A percentile compares a stretch with the other conserved stretches of the same genome.
These are phyloP conservation scores for Melastoma malabathricum DNA, from an alignment of 345 rosid species.

Conservation along the genomic window DNA sequence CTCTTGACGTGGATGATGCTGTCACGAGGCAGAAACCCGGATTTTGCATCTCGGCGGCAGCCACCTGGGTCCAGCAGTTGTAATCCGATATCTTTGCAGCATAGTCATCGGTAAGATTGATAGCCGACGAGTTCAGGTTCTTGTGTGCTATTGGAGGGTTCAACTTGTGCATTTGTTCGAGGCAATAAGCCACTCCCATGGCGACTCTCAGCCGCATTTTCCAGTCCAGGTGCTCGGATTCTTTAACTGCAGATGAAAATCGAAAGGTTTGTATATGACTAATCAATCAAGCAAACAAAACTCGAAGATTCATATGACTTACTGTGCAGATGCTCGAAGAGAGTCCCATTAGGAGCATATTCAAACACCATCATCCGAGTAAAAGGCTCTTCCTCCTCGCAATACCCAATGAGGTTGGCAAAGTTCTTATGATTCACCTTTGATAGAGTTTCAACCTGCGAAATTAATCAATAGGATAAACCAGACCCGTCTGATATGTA, in stretches of 20 bases:
- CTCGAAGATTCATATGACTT: conserved; percentile 10
- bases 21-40: conserved; percentile 16
- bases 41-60: conserved; percentile 26
- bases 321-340: conserved; percentile 87
- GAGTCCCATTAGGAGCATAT: conserved; percentile 90
- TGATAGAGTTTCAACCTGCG: conserved; percentile 68
- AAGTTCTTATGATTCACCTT: conserved; percentile 92
- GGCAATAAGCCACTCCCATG: conserved; percentile 81
- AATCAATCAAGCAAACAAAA: not conserved
- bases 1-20: conserved; percentile 8
- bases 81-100: conserved; percentile 75
- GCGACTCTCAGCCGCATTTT: conserved; percentile 64
- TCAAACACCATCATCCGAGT: conserved; percentile 98
- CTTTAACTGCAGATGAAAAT: conserved; percentile 45
- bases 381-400: conserved; percentile 75
- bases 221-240: conserved; percentile 88
- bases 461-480: not conserved
- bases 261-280: not conserved
- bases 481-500: not conserved
- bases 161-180: conserved; percentile 71
- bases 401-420: conserved; percentile 74
- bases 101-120: conserved; percentile 75
- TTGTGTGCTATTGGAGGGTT: conserved; percentile 56
- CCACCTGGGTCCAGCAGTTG: conserved; percentile 41
- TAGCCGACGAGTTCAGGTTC: conserved; percentile 46